A percentile compares a stretch with the other conserved stretches of the same genome.
phyloP scores from a whole-genome alignment of 805 yeast genomes.

The Saturnispora besseyi region DNA sequence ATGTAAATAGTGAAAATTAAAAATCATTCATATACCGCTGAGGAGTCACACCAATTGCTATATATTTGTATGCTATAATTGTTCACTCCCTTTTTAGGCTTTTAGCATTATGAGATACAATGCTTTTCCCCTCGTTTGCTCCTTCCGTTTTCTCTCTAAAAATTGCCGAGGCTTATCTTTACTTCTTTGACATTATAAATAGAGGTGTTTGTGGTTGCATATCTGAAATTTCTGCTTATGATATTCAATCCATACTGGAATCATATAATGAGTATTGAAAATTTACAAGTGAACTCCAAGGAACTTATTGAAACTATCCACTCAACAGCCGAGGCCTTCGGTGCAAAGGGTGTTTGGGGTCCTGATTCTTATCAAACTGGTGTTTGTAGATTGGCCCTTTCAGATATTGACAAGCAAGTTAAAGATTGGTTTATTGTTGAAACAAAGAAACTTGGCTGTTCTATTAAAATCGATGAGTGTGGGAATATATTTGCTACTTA shows the following conservation, averaged over 20 bases:
- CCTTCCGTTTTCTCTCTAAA: not conserved
- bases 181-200: not conserved
- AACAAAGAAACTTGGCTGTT: constrained; percentile 45
- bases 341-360: constrained; percentile 61
- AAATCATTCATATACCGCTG: too few relatives aligned
- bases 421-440: constrained; percentile 58
- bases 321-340: constrained; percentile 46
- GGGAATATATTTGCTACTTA: constrained; percentile 62
- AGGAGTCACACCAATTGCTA: too few relatives aligned
- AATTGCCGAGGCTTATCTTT: not conserved
- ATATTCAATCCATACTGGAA: too few relatives aligned
- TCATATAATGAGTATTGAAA: constrained; percentile 4
- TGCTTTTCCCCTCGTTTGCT: not conserved
- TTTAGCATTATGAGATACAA: not conserved
- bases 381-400: constrained; percentile 54
- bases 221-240: too few relatives aligned
- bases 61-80: not conserved
- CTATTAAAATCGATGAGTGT: constrained; percentile 49
- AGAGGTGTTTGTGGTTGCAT: not conserved
- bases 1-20: too few relatives aligned
- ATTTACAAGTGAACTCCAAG: constrained; percentile 10
- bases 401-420: constrained; percentile 53
- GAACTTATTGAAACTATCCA: constrained; percentile 48
- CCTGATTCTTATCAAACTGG: constrained; percentile 49
- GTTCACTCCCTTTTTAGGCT: not conserved